Evolutionary conservation across 2,329 filamentous ascomycete genomes (phyloP), one percentile per base, ranked within the genome.

Genomic region (Diaporthe australafricana): DNA sequence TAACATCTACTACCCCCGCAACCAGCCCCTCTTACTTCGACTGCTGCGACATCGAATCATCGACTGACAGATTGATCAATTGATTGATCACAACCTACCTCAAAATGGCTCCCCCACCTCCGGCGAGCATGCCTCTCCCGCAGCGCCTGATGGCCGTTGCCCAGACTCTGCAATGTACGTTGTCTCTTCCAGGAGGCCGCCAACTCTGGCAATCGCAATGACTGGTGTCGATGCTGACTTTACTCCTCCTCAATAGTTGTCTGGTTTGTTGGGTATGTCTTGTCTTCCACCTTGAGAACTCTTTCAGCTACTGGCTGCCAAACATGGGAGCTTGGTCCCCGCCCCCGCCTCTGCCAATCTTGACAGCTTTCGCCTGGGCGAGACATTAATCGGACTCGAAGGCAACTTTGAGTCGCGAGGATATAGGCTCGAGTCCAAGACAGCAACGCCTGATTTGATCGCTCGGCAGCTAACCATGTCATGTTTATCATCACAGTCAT

Each of bases 101-200:
- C 72, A 78, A 77, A 72, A 94, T 94, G 92, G 90, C 93, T 84
- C 92, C 93, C 84, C 92, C 93, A 83, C 92, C 93, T 75, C 85
- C 92, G 72, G 85, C 92, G 72, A 88, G 85, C 77, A 83, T 93
- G 83, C 91, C 94, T 81, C 86, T 96, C 78, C 84, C 86, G 79
- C 91, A 96, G 86, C 90, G 95, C 80, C 85, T 98, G 73, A 84
- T 94, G 78, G 87, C 89, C 77, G 88, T 98, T 77, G 95, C 92
- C 76, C 91, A 97, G 83, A 98, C 95, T 56, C 87, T 98, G 77
- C 96, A 98, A 87, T 99, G 96, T 93, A 90, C 83, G 85, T 90
- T 81, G 81, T 57, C 45, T 53, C 42, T 83, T 83, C 75, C 70
- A 60, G 52, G 30, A 27, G 45, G 30, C 45, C n/a, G n/a, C 42